Conservation (phyloP, 139 green algal species). For the Mesostigma viride region DNA sequence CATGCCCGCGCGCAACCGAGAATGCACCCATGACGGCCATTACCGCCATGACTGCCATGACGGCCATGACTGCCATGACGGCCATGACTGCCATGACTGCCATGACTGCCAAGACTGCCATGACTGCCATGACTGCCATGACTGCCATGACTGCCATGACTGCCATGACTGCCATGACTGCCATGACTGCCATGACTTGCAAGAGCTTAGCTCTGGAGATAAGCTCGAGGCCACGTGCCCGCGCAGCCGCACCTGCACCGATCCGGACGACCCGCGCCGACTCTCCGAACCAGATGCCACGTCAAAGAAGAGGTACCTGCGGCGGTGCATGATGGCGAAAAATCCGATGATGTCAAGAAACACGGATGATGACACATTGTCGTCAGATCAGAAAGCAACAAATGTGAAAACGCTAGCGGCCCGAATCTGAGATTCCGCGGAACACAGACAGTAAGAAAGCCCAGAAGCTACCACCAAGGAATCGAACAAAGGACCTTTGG, state of each 20-base stretch:
- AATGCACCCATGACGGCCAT: too few species aligned
- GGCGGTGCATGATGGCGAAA: constrained; percentile 16
- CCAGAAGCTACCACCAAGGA: neutral
- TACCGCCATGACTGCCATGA: constrained; percentile 16
- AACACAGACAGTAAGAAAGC: too few species aligned
- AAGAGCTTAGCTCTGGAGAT: neutral
- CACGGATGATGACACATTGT: neutral
- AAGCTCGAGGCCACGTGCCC: neutral
- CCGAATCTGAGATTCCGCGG: too few species aligned
- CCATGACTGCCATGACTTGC: neutral
- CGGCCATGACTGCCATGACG: constrained; percentile 10
- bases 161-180: neutral
- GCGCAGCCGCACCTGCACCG: constrained; percentile 9
- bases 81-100: constrained; percentile 28
- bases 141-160: neutral
- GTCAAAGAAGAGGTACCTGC: constrained; percentile 61
- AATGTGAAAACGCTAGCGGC: too few species aligned
- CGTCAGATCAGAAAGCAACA: too few species aligned
- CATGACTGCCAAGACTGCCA: neutral
- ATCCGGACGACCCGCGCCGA: neutral
- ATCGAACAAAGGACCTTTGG: neutral
- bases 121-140: neutral
- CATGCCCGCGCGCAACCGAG: too few species aligned
- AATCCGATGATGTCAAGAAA: neutral
- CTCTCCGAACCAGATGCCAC: constrained; percentile 15